Conservation (phyloP, 208 protist genomes). For the Plasmodiophora brassicae region DNA sequence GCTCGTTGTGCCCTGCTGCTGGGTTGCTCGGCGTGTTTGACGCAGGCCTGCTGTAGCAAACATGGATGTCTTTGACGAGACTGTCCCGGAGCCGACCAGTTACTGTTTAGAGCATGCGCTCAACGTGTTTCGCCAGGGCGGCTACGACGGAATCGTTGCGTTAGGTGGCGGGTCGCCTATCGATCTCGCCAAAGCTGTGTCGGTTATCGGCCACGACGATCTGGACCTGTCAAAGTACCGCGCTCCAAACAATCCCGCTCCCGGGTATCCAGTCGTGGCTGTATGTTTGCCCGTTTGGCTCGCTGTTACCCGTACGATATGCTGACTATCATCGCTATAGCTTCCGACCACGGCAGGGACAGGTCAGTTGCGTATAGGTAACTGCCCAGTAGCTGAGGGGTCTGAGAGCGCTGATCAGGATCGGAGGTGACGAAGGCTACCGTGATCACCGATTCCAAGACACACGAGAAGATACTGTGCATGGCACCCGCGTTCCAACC, state of each 20-base stretch:
- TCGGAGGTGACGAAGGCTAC: constrained; percentile 56
- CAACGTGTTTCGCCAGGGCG: not conserved
- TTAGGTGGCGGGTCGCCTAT: constrained; percentile 59
- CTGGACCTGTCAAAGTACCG: not conserved
- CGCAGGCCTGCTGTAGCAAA: no score
- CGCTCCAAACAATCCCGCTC: not conserved
- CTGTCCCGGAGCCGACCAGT: not conserved
- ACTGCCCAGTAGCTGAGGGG: not conserved
- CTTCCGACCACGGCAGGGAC: constrained; percentile 57
- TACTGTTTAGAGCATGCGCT: not conserved
- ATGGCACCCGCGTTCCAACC: constrained; percentile 52
- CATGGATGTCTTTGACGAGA: not conserved
- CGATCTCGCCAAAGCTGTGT: constrained; percentile 54
- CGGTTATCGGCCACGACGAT: constrained; percentile 9
- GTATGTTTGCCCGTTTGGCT: constrained; percentile 51
- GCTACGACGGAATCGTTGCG: constrained; percentile 40
- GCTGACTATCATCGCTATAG: constrained; percentile 33
- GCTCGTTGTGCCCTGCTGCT: no score
- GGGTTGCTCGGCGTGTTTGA: no score
- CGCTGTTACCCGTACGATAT: constrained; percentile 38
- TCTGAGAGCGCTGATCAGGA: not conserved
- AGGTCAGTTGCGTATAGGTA: not conserved
- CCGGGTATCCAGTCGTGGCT: constrained; percentile 51
- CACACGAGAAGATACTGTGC: constrained; percentile 53
- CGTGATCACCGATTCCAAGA: constrained; percentile 53